Evolutionary conservation across 768 basidiomycete genomes (phyloP), one percentile per base, ranked within the genome.

Genomic region (Asterophora parasitica): DNA sequence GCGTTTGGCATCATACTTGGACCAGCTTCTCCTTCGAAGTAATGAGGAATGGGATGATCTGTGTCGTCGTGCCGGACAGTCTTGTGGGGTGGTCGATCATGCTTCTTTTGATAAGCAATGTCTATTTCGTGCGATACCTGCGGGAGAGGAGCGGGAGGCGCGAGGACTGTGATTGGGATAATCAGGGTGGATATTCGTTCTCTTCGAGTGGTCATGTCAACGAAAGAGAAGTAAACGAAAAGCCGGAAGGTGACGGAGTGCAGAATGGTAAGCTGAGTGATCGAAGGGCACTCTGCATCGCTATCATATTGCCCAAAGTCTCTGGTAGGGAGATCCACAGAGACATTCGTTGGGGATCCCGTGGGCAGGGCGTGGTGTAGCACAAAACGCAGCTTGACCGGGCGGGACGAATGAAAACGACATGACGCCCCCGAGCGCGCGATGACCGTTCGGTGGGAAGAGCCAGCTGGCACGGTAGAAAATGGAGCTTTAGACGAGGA

Each of bases 401-500:
- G 76, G 11, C 77, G 78, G 37, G 79, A 75, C 0, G 83, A 79
- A 56, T 96, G 92, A 61, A 96, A 92, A 38, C 92, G 83, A 63
- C 92, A 92, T 15, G 91, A 86, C 35, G 92, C 93, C 38, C 95
- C 95, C 11, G 93, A 92, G 6, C 86, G 79, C 10, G 91, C 83
- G 20, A 97, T 71, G 42, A 84, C 73, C 2, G 75, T 72, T 32
- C 73, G 68, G 54, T 55, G 48, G 23, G 48, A 55, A 7, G 38
- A 33, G 26, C 28, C 42, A 5, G 11, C 12, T 17, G 36, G 19
- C 9, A 15, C 23, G 3, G 34, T 41, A 36, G 38, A 77, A 76
- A 34, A 72, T 65, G 13, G 74, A 66, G 23, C 71, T 48, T 75
- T 75, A 27, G 73, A 70, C 3, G 71, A 69, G 4, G 69, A 67